Base-by-base conservation (phyloP, 1,284 basidiomycete species). In the Trichosporon sp. region DNA sequence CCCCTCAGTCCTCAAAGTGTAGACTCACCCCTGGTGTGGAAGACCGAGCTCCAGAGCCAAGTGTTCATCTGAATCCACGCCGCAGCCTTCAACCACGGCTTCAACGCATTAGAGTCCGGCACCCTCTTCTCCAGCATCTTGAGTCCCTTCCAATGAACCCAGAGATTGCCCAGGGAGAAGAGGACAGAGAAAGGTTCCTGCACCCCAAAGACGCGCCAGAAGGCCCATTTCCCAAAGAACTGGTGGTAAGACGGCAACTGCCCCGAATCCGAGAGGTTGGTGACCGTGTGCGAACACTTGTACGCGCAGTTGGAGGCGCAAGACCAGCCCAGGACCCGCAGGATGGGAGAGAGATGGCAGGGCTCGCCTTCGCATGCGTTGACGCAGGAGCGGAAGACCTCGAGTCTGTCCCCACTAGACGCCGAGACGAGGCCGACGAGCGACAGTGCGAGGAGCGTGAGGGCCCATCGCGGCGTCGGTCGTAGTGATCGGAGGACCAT, bases 181-280 rank as follows among this genome's bases (percentile, higher is more conserved):
- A 90, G 81, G 68, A 98, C 95, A 11, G 93, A 93, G 12, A 95
- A 90, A 3, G 96, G 96, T 83, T 99, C 97, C 83, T 99, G 97
- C 84, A 94, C 91, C 32, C 94, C 94, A 4, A 87, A 84, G 26
- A 92, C 85, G 51, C 94, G 87, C 88, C 90, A 91, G 83, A 98
- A 98, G 0, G 94, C 93, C 96, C 96, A 99, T 86, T 99, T 99
- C 31, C 97, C 97, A 78, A 94, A 89, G 83, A 92, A 98, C 78
- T 97, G 95, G 68, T 92, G 87, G 21, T 91, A 84, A 26, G 26
- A 26, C 43, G 67, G 67, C 40, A 70, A 65, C 16, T 32, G 31
- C 48, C 83, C 76, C 71, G 80, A 14, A 85, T 80, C 87, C 2
- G 90, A 78, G 31, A 90, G 89, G 26, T 87, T 84, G 14, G 94